These are phyloP conservation scores for Trichoderma endophyticum DNA, from an alignment of 2,329 filamentous ascomycete species.

Conservation along the genomic window DNA sequence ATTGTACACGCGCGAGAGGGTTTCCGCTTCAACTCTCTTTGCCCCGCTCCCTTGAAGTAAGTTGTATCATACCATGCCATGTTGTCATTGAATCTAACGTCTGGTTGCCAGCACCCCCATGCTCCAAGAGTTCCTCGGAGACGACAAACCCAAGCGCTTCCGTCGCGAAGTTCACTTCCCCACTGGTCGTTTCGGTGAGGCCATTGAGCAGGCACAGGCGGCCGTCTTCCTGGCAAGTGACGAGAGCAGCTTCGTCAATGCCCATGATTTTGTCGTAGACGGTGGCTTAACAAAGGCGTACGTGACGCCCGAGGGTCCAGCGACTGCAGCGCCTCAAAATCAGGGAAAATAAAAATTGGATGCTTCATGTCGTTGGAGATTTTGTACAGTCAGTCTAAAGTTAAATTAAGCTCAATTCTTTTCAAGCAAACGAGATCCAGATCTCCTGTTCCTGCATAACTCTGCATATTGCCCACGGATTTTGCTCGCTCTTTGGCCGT, in stretches of 20 bases:
- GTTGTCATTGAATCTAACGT: too few species aligned
- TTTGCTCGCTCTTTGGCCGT: too few species aligned
- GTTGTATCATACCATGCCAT: too few species aligned
- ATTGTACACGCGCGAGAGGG: conserved; percentile 89
- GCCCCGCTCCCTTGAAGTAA: conserved; percentile 69
- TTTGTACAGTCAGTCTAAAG: too few species aligned
- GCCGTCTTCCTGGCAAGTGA: conserved; percentile 85
- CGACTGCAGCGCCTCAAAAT: conserved; percentile 45
- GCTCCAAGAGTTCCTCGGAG: conserved; percentile 89
- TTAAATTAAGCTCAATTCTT: too few species aligned
- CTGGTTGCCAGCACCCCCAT: conserved; percentile 68
- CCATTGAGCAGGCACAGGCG: conserved; percentile 88
- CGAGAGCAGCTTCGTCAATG: conserved; percentile 86
- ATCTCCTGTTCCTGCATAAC: too few species aligned
- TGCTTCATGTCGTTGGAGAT: too few species aligned
- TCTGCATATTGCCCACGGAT: too few species aligned
- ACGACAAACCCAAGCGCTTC: conserved; percentile 75
- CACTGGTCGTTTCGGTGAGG: conserved; percentile 82
- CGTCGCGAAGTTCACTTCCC: conserved; percentile 89
- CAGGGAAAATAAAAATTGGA: too few species aligned
- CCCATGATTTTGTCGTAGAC: conserved; percentile 90
- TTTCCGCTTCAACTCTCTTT: conserved; percentile 86
- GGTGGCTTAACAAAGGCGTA: conserved; percentile 95
- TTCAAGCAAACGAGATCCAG: too few species aligned
- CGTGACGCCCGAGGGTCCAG: conserved; percentile 62